phyloP scores from a whole-genome alignment of 768 basidiomycete genomes.

The Gymnopilus junonius region DNA sequence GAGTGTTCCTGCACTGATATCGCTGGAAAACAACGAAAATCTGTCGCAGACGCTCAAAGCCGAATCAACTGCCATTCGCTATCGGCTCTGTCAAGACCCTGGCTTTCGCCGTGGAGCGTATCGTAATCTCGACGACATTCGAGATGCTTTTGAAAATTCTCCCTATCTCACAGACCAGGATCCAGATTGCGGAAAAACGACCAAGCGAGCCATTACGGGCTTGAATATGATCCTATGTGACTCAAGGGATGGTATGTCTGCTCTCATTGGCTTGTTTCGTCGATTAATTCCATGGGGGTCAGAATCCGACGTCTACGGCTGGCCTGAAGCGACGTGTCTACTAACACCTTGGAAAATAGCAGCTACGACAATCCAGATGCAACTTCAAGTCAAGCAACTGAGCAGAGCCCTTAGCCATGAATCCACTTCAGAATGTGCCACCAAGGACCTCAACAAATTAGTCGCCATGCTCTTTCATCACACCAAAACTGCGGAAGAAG shows the following conservation, averaged over 20 bases:
- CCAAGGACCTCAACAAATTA: slow-evolving; percentile 66
- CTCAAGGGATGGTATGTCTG: slow-evolving; percentile 55
- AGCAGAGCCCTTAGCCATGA: slow-evolving; percentile 69
- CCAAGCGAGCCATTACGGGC: slow-evolving; percentile 68
- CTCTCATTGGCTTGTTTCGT: background rate
- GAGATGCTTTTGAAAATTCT: slow-evolving; percentile 68
- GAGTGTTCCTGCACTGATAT: slow-evolving; percentile 71
- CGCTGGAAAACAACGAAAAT: slow-evolving; percentile 64
- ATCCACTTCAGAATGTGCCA: slow-evolving; percentile 56
- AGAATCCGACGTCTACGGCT: slow-evolving; percentile 59
- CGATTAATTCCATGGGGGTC: slow-evolving; percentile 1
- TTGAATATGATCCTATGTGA: slow-evolving; percentile 71
- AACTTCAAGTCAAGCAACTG: slow-evolving; percentile 75
- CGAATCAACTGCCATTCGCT: slow-evolving; percentile 56
- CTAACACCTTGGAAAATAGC: slow-evolving; percentile 86
- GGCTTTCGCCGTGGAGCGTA: slow-evolving; percentile 81
- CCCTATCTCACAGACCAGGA: slow-evolving; percentile 49
- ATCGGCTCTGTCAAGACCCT: slow-evolving; percentile 59
- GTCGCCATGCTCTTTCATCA: slow-evolving; percentile 72
- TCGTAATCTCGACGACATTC: slow-evolving; percentile 72
- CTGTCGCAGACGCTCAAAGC: slow-evolving; percentile 54
- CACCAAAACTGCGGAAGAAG: slow-evolving; percentile 78
- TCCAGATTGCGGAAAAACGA: slow-evolving; percentile 50
- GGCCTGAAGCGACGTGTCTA: slow-evolving; percentile 65
- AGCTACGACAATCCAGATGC: slow-evolving; percentile 79